Conservation (phyloP, 306 rosid genomes). For the Prunus armeniaca region DNA sequence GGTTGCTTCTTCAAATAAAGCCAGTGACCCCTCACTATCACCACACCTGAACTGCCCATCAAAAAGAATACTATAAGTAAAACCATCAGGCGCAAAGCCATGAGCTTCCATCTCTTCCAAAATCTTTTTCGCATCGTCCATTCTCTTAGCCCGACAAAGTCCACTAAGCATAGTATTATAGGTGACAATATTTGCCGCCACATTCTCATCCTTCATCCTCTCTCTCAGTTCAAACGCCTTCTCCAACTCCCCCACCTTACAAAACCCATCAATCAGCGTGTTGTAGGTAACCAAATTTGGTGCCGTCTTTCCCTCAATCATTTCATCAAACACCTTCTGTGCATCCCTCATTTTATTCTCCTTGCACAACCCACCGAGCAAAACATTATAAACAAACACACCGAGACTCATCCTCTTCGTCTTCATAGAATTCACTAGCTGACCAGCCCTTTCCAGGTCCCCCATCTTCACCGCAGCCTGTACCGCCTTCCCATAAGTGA, state of each 20-base stretch:
- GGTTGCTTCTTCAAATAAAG: constrained; percentile 29
- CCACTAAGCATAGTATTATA: constrained; percentile 66
- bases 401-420: constrained; percentile 31
- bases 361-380: constrained; percentile 53
- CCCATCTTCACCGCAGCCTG: constrained; percentile 59
- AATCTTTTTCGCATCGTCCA: constrained; percentile 48
- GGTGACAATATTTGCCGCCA: constrained; percentile 50
- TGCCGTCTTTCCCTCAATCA: constrained; percentile 29
- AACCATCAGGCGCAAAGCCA: constrained; percentile 51
- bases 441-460: constrained; percentile 40
- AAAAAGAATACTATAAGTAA: constrained; percentile 43
- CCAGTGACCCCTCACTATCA: constrained; percentile 32
- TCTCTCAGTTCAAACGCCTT: constrained; percentile 56
- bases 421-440: constrained; percentile 49
- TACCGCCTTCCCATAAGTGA: constrained; percentile 54
- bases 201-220: constrained; percentile 53
- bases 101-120: constrained; percentile 59
- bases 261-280: constrained; percentile 64
- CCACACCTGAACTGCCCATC: constrained; percentile 39
- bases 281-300: constrained; percentile 63
- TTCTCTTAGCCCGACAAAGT: constrained; percentile 49
- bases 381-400: constrained; percentile 55
- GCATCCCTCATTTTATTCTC: constrained; percentile 51
- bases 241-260: constrained; percentile 59
- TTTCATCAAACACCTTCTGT: constrained; percentile 66